Base-by-base conservation (phyloP, 2,329 filamentous ascomycete genomes). In the Rutstroemia sp. region DNA sequence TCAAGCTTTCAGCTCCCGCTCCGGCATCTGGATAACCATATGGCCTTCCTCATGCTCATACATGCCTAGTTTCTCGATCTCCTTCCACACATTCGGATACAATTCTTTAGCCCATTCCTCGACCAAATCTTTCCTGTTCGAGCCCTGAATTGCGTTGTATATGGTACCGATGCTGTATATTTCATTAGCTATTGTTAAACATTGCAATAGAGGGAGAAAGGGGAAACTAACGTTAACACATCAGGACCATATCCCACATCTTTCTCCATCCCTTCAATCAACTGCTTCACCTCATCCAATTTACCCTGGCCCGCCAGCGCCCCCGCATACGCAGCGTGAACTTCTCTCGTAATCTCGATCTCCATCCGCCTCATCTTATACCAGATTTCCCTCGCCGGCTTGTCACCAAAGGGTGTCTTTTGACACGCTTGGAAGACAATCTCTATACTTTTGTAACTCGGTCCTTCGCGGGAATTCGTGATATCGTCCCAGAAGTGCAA, bases 401-500 rank as follows among this genome's bases (percentile, higher is more conserved):
- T 75, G 70, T 85, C 76, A 62, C 86, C 75, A 67, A 76, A 76
- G 1, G 79, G 77, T 58, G 75, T 76, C 59, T 75, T 75, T 69
- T 95, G 86, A 69, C 91, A 92, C 1, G 86, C 82, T 63, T 86
- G 84, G 64, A 99, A 89, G 2, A 91, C 86, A 37, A 94, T 86
- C 47, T 86, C 83, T 39, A 99, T 79, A 59, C 86, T 92, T 59
- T 83, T 81, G 65, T 94, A 90, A 1, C 86, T 87, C 0, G 94
- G 94, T 0, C 94, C 94, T 71, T 97, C 92, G n/a, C 79, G 77
- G 0, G 86, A 90, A 56, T 82, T 80, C n/a, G 86, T 84, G 57
- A 99, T 91, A 48, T 95, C 83, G 54, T 83, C 77, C 90, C 92
- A 97, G 67, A 90, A 89, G 49, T 86, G 82, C 61, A 95, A 75